A percentile compares a stretch with the other conserved stretches of the same genome.
These are phyloP conservation scores for Umbilicaria muhlenbergii DNA, from an alignment of 495 filamentous ascomycete species.

Conservation along the genomic window DNA sequence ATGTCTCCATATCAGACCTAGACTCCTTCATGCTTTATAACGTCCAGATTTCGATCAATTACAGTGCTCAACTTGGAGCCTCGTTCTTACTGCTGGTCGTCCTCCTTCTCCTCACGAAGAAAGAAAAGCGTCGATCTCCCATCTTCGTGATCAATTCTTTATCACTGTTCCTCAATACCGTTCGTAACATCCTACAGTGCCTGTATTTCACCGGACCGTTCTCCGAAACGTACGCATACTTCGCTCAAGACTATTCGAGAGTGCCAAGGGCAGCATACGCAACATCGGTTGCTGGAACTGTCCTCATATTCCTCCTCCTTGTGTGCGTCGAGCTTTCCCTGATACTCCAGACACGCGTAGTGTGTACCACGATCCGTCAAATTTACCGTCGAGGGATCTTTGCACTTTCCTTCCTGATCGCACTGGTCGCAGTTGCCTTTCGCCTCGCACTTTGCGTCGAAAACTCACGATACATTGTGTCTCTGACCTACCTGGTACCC, in stretches of 20 bases:
- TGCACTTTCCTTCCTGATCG: conserved; percentile 32
- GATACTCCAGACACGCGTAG: conserved; percentile 54
- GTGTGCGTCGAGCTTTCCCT: conserved; percentile 49
- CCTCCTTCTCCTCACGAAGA: conserved; percentile 44
- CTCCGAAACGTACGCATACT: conserved; percentile 40
- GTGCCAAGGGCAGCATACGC: conserved; percentile 31
- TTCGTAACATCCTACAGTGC: conserved; percentile 41
- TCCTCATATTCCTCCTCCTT: conserved; percentile 42
- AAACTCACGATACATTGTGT: conserved; percentile 37
- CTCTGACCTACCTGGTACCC: conserved; percentile 24
- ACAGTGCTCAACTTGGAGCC: conserved; percentile 59
- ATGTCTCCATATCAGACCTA: conserved; percentile 31
- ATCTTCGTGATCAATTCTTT: conserved; percentile 51
- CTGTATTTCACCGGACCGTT: conserved; percentile 45
- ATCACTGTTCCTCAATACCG: conserved; percentile 41
- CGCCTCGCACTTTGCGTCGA: conserved; percentile 41
- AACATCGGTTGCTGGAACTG: conserved; percentile 33
- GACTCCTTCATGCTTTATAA: conserved; percentile 32
- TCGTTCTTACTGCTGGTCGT: conserved; percentile 49
- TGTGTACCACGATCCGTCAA: conserved; percentile 33
- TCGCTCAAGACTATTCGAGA: conserved; percentile 37
- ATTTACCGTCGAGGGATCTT: conserved; percentile 28
- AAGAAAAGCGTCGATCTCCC: conserved; percentile 40
- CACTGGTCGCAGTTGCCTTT: conserved; percentile 40
- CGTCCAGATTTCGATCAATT: conserved; percentile 47